These are phyloP conservation scores for Colletotrichum karsti DNA, from an alignment of 2,329 filamentous ascomycete species.

Conservation along the genomic window DNA sequence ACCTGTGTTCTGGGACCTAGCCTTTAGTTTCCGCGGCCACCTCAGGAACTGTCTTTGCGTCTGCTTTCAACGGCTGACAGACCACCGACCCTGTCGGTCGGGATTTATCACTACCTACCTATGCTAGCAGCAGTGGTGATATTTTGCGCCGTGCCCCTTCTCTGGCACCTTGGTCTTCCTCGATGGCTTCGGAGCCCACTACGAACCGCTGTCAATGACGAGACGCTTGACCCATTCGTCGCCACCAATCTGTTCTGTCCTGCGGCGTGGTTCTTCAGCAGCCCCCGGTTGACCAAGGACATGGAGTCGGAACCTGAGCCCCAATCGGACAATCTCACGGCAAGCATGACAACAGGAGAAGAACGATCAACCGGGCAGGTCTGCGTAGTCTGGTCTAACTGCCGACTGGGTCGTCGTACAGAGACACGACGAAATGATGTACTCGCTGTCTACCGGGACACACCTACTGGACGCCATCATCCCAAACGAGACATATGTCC, in stretches of 20 bases:
- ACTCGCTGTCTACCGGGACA: background rate
- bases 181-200: too few species aligned
- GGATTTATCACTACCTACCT: background rate
- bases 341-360: background rate
- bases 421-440: background rate
- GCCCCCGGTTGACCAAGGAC: background rate
- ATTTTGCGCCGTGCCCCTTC: too few species aligned
- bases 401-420: background rate
- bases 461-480: background rate
- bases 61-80: background rate
- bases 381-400: background rate
- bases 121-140: too few species aligned
- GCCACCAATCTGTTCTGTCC: too few species aligned
- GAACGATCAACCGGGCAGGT: background rate
- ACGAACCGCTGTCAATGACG: too few species aligned
- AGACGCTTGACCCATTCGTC: too few species aligned
- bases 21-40: background rate
- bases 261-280: too few species aligned
- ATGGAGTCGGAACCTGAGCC: background rate
- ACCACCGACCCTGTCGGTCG: background rate
- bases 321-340: background rate
- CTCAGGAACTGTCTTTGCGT: background rate
- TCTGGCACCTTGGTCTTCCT: too few species aligned
- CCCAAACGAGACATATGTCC: constrained; percentile 5
- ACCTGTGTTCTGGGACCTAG: background rate